Base-by-base conservation (phyloP, 768 basidiomycete genomes). In the Suillus subaureus region DNA sequence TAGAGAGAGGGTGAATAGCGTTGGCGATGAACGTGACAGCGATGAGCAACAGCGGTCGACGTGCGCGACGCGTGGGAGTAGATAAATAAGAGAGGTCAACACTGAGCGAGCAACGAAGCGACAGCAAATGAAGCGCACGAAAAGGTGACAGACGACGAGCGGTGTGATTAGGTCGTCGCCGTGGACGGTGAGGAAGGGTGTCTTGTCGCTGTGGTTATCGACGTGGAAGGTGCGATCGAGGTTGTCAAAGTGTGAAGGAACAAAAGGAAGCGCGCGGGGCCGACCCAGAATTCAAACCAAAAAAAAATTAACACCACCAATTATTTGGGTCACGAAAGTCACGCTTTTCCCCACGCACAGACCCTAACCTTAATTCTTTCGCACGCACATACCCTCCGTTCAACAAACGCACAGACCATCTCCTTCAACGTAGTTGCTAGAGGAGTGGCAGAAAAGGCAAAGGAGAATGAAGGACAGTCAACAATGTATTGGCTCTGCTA, bases 151-250 rank as follows among this genome's bases (percentile, higher is more conserved):
- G 65, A 69, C 72, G 68, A 72, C 68, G 68, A 68, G 65, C 61
- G 61, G 42, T 61, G 62, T 43, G n/a, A 13, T 42, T 52, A 64
- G 71, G 64, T 70, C 63, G 74, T 74, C 73, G 80, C 74, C 74
- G 70, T 69, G 68, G 74, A 75, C 79, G 74, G 78, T 77, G 81
- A 77, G 76, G 77, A 75, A 69, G 73, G 72, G 74, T 72, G 73
- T 73, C 76, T 74, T 77, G 75, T 77, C 81, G 79, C 78, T 80
- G 82, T 74, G 76, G 77, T 70, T 73, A 79, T 80, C 82, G 79
- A 77, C 78, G 81, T 74, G 71, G 70, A 70, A 67, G 73, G 68
- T 72, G 78, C 79, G 83, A 81, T 83, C 80, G 76, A 81, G 78
- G 58, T 79, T 74, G 75, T 77, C 75, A 77, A 76, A 70, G 75